Evolutionary conservation across 2,329 filamentous ascomycete genomes (phyloP).

Genomic region (Ophidiomyces ophidiicola): DNA sequence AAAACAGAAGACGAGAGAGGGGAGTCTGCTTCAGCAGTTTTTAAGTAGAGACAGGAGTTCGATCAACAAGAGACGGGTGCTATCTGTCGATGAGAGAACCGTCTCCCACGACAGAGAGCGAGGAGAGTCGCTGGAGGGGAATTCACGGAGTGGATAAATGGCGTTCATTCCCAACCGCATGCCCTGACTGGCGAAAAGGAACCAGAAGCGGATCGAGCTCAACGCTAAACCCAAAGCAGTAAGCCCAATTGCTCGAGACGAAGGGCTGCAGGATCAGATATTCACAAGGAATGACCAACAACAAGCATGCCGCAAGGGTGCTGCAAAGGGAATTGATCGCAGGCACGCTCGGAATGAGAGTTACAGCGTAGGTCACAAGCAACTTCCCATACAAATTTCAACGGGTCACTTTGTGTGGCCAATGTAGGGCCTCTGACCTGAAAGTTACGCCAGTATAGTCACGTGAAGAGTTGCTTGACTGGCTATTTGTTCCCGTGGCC

Average conservation of each 20-base stretch:
- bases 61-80: not conserved
- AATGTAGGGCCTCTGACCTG: too few relatives aligned
- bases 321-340: too few relatives aligned
- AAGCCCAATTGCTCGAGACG: constrained; percentile 10
- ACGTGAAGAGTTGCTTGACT: too few relatives aligned
- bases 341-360: too few relatives aligned
- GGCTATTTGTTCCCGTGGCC: too few relatives aligned
- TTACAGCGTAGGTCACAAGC: too few relatives aligned
- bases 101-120: not conserved
- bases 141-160: constrained; percentile 9
- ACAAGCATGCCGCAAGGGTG: constrained; percentile 1
- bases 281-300: constrained; percentile 6
- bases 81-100: not conserved
- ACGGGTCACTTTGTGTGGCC: too few relatives aligned
- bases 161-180: constrained; percentile 5
- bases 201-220: constrained; percentile 11
- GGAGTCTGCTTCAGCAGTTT: not conserved
- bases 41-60: not conserved
- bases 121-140: constrained; percentile 10
- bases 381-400: too few relatives aligned
- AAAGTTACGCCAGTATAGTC: too few relatives aligned
- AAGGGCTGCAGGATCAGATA: constrained; percentile 11
- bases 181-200: constrained; percentile 10
- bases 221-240: constrained; percentile 7
- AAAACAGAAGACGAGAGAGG: not conserved